phyloP scores from a whole-genome alignment of 1,139 yeast genomes.

The Diutina rugosa region DNA sequence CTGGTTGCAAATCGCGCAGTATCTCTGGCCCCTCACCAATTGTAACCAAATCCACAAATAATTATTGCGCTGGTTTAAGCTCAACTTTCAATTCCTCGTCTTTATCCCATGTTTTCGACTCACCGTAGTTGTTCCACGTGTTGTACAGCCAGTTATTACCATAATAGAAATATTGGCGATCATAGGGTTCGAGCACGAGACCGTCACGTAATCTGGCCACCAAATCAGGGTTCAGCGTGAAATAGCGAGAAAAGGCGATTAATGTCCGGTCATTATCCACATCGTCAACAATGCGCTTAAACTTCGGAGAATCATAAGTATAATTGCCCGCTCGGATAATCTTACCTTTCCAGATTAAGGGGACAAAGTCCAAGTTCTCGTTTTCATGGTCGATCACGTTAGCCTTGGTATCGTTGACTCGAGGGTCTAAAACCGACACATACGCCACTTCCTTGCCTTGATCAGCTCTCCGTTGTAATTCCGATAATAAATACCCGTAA shows the following conservation, averaged over 20 bases:
- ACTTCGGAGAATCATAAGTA: constrained; percentile 1
- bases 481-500: neutral
- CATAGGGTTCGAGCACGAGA: neutral
- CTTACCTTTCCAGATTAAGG: neutral
- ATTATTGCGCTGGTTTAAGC: neutral
- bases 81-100: neutral
- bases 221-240: constrained; percentile 41
- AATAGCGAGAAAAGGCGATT: constrained; percentile 29
- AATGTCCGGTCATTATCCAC: constrained; percentile 20
- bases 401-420: neutral
- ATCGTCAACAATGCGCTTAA: constrained; percentile 10
- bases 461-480: neutral
- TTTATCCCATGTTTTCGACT: neutral
- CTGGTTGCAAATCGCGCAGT: too few species aligned
- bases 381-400: neutral
- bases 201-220: constrained; percentile 21
- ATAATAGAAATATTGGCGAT: neutral
- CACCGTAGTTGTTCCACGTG: neutral
- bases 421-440: constrained; percentile 25
- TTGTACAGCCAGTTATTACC: neutral
- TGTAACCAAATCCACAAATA: too few species aligned
- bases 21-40: too few species aligned
- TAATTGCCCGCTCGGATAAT: neutral
- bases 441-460: constrained; percentile 33
- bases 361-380: neutral